Evolutionary conservation across 495 filamentous ascomycete genomes (phyloP).

Genomic region (Glutinoglossum americanum): DNA sequence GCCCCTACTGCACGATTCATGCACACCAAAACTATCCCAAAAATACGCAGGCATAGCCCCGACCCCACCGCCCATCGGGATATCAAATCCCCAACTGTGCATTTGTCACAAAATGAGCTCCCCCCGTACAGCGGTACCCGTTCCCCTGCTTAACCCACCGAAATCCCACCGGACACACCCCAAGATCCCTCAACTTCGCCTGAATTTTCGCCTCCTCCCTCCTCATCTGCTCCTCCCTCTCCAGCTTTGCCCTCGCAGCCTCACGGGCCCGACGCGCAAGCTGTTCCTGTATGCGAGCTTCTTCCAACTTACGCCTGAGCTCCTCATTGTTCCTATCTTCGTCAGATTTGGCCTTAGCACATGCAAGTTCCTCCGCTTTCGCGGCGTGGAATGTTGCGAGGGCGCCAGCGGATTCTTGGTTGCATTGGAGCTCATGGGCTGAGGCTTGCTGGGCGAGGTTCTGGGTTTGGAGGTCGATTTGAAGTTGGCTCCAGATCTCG

Average conservation of each 20-base stretch:
- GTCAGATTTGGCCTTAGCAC: not conserved
- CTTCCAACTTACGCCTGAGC: not conserved
- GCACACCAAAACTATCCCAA: too few species aligned
- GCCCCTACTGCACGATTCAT: too few species aligned
- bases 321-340: not conserved
- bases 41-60: too few species aligned
- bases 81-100: not conserved
- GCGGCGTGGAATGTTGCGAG: slow-evolving; percentile 4
- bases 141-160: slow-evolving; percentile 29
- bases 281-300: not conserved
- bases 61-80: too few species aligned
- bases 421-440: slow-evolving; percentile 22
- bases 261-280: not conserved
- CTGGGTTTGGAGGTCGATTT: slow-evolving; percentile 16
- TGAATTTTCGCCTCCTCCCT: slow-evolving; percentile 22
- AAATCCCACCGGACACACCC: slow-evolving; percentile 27
- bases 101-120: slow-evolving; percentile 6
- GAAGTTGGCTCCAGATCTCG: slow-evolving; percentile 36
- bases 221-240: slow-evolving; percentile 8
- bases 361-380: not conserved
- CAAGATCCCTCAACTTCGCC: slow-evolving; percentile 26
- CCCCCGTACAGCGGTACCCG: slow-evolving; percentile 33
- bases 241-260: not conserved
- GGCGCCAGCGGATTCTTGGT: slow-evolving; percentile 19
- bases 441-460: not conserved